Base-by-base conservation (phyloP, 345 rosid genomes). In the Boechera divaricarpa region DNA sequence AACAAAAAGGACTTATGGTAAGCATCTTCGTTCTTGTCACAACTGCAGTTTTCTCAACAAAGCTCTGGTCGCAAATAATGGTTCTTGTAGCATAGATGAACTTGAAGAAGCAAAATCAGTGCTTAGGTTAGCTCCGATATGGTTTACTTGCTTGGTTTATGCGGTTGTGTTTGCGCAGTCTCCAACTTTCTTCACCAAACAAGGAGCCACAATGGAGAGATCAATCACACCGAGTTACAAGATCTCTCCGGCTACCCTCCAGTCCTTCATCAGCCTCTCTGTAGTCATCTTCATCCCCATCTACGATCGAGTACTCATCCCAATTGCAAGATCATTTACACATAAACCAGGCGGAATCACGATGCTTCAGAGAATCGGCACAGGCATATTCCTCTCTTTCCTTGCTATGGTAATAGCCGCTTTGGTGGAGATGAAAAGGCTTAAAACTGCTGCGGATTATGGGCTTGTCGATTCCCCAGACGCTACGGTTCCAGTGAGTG, bases 281-380 rank as follows among this genome's bases (percentile, higher is more conserved):
- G 65, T 84, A 48, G 74, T 85, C 26, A 41, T 85, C 56, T 72
- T 82, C 44, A 59, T 88, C 5, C 88, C 93, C 18, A 26, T 85
- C 4, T 88, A 88, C 15, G 89, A 87, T 73, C 78, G 85, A 2
- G 3, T 87, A 26, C 75, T 88, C 13, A 86, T 88, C 65, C 90
- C 90, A 41, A 9, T 84, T 5, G 85, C 77, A 10, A 83, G 93
- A 74, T 61, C 72, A 11, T 73, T 82, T 31, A 87, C 86, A 0
- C 72, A 78, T 53, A 81, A 78, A 60, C 91, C 89, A 29, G 57
- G 87, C 0, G 93, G 93, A 36, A 81, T 89, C 58, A 85, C 88
- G 8, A 83, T 85, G 93, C 91, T 89, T 36, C 89, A 87, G 73
- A 89, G 93, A 70, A 89, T 89, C 2, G 93, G 93, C 45, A 80